Conservation (phyloP, 208 protist species). For the Leishmania major region DNA sequence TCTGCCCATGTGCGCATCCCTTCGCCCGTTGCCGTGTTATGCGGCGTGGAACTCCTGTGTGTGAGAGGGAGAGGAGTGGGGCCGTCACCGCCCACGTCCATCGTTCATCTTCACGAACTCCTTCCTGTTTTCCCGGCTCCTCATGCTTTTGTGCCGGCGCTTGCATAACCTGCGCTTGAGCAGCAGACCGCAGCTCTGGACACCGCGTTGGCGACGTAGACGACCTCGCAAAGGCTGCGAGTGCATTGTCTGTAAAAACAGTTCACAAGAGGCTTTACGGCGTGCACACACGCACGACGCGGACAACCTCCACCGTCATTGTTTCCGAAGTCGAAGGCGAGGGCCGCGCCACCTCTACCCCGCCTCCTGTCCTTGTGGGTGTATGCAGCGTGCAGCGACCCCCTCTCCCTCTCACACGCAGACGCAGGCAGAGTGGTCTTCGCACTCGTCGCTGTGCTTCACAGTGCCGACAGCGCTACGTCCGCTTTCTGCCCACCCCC, state of each 20-base stretch:
- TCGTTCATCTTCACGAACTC: not conserved
- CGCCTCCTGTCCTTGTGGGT: not conserved
- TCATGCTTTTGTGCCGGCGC: not conserved
- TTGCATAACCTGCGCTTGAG: not conserved
- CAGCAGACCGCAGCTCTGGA: not conserved
- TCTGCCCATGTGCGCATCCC: not conserved
- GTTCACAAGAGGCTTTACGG: not conserved
- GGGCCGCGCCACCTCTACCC: not conserved
- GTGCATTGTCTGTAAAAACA: not conserved
- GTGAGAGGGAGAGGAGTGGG: not conserved
- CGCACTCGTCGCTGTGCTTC: not conserved
- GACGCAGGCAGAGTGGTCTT: not conserved
- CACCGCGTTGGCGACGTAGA: not conserved
- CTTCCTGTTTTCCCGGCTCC: not conserved
- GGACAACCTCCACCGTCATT: not conserved
- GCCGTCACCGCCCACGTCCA: not conserved
- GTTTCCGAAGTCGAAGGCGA: not conserved
- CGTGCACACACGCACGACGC: not conserved
- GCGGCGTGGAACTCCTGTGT: not conserved
- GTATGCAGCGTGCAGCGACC: not conserved
- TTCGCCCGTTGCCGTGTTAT: not conserved
- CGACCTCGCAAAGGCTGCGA: not conserved
- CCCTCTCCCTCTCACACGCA: not conserved
- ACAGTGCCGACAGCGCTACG: not conserved
- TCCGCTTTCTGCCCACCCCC: not conserved